A percentile compares a stretch with the other conserved stretches of the same genome.
Evolutionary conservation across 345 rosid genomes (phyloP).

Genomic region (Syzygium aromaticum): DNA sequence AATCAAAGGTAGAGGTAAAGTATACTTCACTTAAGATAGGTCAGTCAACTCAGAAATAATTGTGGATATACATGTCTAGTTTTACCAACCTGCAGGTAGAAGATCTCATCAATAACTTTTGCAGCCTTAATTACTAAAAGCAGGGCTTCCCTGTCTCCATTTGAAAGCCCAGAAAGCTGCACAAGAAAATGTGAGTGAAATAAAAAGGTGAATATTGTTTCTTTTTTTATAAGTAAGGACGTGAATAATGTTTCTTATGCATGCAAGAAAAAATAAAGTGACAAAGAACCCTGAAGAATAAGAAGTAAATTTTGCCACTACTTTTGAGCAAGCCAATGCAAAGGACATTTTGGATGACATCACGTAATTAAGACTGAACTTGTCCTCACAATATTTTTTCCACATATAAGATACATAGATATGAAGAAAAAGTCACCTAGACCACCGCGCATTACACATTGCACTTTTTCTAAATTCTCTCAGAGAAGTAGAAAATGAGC

Average conservation of each 20-base stretch:
- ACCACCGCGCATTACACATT: neutral
- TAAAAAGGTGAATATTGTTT: neutral
- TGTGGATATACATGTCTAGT: neutral
- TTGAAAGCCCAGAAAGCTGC: constrained; percentile 69
- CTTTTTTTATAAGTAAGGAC: neutral
- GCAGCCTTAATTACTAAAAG: constrained; percentile 72
- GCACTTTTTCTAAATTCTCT: neutral
- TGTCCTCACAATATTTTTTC: neutral
- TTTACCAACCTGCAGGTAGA: constrained; percentile 56
- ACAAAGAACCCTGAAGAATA: neutral
- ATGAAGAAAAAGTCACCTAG: neutral
- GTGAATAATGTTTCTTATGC: neutral
- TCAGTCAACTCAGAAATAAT: neutral
- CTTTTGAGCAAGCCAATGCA: neutral
- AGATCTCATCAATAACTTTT: constrained; percentile 66
- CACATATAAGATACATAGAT: neutral
- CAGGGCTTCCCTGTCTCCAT: constrained; percentile 59
- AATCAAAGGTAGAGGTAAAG: neutral
- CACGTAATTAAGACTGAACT: neutral
- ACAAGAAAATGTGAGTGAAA: constrained; percentile 1
- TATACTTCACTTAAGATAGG: neutral
- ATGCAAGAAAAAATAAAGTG: neutral
- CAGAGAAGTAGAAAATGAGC: neutral
- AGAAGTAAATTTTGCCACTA: neutral
- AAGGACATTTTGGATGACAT: neutral